Evolutionary conservation across 1,284 basidiomycete genomes (phyloP), one percentile per base, ranked within the genome.

Genomic region (Cystobasidiaceae sp.): DNA sequence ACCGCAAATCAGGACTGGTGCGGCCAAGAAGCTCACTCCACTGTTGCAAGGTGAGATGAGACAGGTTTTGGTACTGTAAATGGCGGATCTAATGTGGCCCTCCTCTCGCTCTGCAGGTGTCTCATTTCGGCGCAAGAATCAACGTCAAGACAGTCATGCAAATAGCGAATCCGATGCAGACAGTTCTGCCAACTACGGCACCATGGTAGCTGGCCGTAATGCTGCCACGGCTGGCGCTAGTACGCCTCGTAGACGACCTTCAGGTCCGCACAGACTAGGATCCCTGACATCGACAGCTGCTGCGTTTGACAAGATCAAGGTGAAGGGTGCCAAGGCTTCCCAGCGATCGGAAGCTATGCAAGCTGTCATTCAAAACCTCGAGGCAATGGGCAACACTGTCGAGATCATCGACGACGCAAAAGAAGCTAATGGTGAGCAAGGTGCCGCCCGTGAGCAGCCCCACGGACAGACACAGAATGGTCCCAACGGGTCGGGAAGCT

Each of bases 11-110:
- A 67, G 68, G 27, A 66, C 64, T 19, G 68, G 67, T 5, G 46
- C 66, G 0, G 67, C 63, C n/a, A 69, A 69, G 30, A 69, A 69
- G 37, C 68, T 73, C 34, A 71, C 69, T 0, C 72, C 72, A 2
- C 62, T 73, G 8, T 69, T 73, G 15, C 67, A 68, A 19, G 70
- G 71, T 68, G 13, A 27, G 69, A 15, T 6, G 3, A 17, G 3
- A 27, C 33, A 17, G 11, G 9, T 45, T 33, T 43, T 15, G 25
- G 25, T 13, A 17, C 2, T 50, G 25, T 23, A 30, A 32, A 25
- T 13, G n/a, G 9, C 32, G 17, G 9, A 32, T 19, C 32, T 51
- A 25, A 55, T 28, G 9, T 15, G 4, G n/a, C 11, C 30, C 5
- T 41, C 28, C 32, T 28, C 37, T 21, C n/a, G 3, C 4, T 11